phyloP scores from a whole-genome alignment of 495 filamentous ascomycete genomes.

The Penicillium longicatenatum region DNA sequence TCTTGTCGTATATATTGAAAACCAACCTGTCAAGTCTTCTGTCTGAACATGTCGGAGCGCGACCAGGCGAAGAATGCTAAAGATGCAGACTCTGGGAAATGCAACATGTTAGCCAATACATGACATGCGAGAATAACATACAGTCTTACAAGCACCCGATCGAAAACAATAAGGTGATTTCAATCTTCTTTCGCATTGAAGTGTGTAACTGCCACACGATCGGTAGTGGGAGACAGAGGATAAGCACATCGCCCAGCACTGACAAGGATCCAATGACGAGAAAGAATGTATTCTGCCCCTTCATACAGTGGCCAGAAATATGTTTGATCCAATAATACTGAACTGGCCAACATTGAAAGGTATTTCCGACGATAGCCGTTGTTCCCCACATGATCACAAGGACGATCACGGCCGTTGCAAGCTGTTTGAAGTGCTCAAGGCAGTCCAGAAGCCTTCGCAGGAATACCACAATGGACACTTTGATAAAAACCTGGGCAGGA shows the following conservation, averaged over 20 bases:
- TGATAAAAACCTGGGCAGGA: conserved; percentile 31
- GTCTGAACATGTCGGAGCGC: conserved; percentile 22
- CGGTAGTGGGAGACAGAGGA: conserved; percentile 35
- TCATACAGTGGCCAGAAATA: conserved; percentile 34
- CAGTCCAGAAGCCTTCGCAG: conserved; percentile 29
- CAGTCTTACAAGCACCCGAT: conserved; percentile 29
- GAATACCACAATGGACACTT: conserved; percentile 40
- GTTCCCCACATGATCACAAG: conserved; percentile 29
- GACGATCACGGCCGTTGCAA: conserved; percentile 19
- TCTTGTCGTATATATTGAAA: not conserved
- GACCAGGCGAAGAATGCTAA: conserved; percentile 29
- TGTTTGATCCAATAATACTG: conserved; percentile 33
- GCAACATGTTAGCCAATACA: not conserved
- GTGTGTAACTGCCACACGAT: conserved; percentile 38
- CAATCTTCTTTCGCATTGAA: conserved; percentile 28
- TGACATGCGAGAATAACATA: not conserved
- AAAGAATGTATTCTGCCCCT: conserved; percentile 19
- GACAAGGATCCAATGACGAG: conserved; percentile 25
- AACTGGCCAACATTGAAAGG: conserved; percentile 36
- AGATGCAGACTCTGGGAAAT: conserved; percentile 26
- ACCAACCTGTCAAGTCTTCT: conserved; percentile 26
- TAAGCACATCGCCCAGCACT: conserved; percentile 26
- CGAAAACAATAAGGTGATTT: conserved; percentile 32
- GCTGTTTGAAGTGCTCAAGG: conserved; percentile 11
- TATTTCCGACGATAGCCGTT: conserved; percentile 26